Percentiles rank a stretch among this genome's conserved stretches.
Conservation (phyloP, 306 rosid genomes). For the Arachis stenosperma region DNA sequence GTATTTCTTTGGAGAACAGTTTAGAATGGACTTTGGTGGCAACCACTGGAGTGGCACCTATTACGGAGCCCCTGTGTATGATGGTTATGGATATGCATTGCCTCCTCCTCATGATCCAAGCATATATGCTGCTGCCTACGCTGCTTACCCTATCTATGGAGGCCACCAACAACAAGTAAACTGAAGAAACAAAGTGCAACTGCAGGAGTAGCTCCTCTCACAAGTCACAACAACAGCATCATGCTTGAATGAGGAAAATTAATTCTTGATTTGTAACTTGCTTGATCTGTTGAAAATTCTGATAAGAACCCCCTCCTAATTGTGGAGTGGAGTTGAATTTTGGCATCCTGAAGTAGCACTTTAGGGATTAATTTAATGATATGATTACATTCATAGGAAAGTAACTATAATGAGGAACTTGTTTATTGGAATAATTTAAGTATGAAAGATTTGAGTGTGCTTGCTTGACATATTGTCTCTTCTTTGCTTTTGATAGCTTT, state of each 20-base stretch:
- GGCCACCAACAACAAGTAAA: slow-evolving; percentile 96
- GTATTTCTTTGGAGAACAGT: slow-evolving; percentile 52
- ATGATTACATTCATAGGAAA: slow-evolving; percentile 52
- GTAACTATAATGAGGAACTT: slow-evolving; percentile 45
- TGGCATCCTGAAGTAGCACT: slow-evolving; percentile 62
- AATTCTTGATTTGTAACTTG: slow-evolving; percentile 53
- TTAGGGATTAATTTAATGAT: slow-evolving; percentile 66
- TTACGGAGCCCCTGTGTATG: slow-evolving; percentile 79
- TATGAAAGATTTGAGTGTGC: slow-evolving; percentile 16
- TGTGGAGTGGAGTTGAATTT: slow-evolving; percentile 88
- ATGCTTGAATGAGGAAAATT: slow-evolving; percentile 40
- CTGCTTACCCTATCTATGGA: slow-evolving; percentile 81
- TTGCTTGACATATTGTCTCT: slow-evolving; percentile 32
- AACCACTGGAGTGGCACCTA: slow-evolving; percentile 78
- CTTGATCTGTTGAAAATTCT: slow-evolving; percentile 49
- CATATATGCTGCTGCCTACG: slow-evolving; percentile 81
- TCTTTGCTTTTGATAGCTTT: slow-evolving; percentile 33
- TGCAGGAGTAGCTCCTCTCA: slow-evolving; percentile 38
- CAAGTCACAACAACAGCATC: slow-evolving; percentile 44
- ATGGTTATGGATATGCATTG: slow-evolving; percentile 86
- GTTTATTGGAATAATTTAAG: slow-evolving; percentile 44
- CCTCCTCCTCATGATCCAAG: slow-evolving; percentile 85
- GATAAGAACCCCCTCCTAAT: slow-evolving; percentile 73
- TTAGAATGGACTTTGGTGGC: slow-evolving; percentile 71
- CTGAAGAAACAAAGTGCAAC: slow-evolving; percentile 51